phyloP scores from a whole-genome alignment of 2,329 filamentous ascomycete species.

The Trichoderma hamatum region DNA sequence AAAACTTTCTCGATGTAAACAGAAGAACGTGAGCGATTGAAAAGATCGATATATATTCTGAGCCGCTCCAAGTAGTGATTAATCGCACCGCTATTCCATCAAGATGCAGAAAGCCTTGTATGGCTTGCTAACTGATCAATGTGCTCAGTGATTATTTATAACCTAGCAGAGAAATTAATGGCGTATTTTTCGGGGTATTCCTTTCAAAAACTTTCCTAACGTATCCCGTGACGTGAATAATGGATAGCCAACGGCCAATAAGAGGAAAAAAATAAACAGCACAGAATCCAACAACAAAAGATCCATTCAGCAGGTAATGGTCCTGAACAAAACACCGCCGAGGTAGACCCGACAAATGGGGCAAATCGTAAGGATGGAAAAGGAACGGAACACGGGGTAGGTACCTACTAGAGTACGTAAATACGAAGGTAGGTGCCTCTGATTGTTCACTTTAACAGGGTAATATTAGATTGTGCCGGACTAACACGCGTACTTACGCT shows the following conservation, averaged over 20 bases:
- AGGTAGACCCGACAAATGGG: slow-evolving; percentile 7
- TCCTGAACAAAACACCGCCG: background rate
- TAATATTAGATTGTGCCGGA: background rate
- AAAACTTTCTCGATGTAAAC: background rate
- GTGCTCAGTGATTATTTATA: background rate
- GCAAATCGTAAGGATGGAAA: background rate
- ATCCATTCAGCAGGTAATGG: background rate
- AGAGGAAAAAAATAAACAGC: background rate
- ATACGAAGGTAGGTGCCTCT: background rate
- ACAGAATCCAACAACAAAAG: background rate
- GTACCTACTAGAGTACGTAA: background rate
- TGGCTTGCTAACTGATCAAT: background rate
- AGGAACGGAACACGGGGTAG: background rate
- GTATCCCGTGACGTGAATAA: background rate
- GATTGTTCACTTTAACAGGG: background rate
- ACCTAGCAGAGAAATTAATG: background rate
- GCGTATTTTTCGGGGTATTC: background rate
- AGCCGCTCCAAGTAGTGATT: background rate
- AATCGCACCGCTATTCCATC: background rate
- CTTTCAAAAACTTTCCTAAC: background rate
- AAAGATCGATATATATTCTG: background rate
- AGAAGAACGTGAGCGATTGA: background rate
- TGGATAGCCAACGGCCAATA: background rate
- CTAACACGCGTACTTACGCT: background rate
- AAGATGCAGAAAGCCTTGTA: background rate